Evolutionary conservation across 805 yeast genomes (phyloP).

Genomic region (Debaryomyces prosopidis): DNA sequence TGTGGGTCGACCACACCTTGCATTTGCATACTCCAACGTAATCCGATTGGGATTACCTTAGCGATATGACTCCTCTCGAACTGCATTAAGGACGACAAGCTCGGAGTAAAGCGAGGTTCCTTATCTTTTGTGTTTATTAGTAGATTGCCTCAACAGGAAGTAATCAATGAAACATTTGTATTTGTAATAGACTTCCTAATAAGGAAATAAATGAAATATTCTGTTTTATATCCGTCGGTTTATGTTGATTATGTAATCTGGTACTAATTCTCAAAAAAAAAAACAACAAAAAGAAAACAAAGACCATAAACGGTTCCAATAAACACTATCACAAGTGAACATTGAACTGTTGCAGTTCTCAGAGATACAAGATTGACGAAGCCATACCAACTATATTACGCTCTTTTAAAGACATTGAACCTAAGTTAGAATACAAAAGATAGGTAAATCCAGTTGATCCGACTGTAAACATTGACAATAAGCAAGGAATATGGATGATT

Average conservation of each 20-base stretch:
- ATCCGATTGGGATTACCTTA: no score
- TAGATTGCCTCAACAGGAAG: no score
- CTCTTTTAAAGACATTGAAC: neutral
- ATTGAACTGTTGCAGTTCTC: no score
- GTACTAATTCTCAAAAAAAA: constrained; percentile 2
- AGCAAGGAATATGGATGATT: constrained; percentile 9
- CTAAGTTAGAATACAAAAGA: neutral
- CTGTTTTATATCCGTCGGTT: neutral
- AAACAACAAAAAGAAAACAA: constrained; percentile 1
- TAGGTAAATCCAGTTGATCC: neutral
- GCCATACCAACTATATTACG: neutral
- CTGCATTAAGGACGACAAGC: no score
- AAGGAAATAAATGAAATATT: neutral
- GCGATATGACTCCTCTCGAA: no score
- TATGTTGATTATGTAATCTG: neutral
- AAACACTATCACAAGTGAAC: no score
- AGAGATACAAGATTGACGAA: neutral
- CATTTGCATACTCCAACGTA: no score
- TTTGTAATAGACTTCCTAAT: constrained; percentile 1
- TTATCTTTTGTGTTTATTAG: no score
- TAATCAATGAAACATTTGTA: neutral
- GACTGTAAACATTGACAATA: neutral
- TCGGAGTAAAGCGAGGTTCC: no score
- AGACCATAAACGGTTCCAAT: neutral
- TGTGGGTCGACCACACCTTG: no score